Evolutionary conservation across 371 early-diverging fungal genomes (phyloP).

Genomic region (Blakeslea trispora): DNA sequence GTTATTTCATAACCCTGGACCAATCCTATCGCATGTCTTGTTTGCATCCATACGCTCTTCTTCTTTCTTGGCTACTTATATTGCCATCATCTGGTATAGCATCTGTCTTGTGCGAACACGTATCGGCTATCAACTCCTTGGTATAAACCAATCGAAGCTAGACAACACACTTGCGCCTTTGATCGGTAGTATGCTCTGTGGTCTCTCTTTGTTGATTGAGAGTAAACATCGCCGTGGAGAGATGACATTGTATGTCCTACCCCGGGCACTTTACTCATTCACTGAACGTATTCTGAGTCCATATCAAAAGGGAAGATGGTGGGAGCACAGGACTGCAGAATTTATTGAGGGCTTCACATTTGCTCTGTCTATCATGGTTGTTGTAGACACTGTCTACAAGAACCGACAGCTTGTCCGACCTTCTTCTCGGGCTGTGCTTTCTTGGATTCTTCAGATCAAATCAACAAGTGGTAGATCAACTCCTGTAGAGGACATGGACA

Average conservation of each 20-base stretch:
- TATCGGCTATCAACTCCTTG: slow-evolving; percentile 48
- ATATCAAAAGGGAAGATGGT: slow-evolving; percentile 38
- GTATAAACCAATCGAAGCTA: slow-evolving; percentile 28
- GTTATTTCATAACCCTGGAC: slow-evolving; percentile 36
- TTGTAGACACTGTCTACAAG: slow-evolving; percentile 48
- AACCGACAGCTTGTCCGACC: slow-evolving; percentile 51
- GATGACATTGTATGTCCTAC: slow-evolving; percentile 65
- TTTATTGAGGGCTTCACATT: slow-evolving; percentile 40
- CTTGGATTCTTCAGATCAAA: slow-evolving; percentile 50
- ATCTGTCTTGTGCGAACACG: slow-evolving; percentile 60
- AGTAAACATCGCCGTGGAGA: slow-evolving; percentile 62
- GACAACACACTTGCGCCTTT: slow-evolving; percentile 56
- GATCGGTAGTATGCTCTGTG: slow-evolving; percentile 60
- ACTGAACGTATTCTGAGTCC: slow-evolving; percentile 51
- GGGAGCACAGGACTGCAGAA: slow-evolving; percentile 35
- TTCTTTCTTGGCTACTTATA: slow-evolving; percentile 64
- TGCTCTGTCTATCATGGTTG: slow-evolving; percentile 39
- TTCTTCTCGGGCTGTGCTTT: slow-evolving; percentile 51
- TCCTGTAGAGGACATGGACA: neutral
- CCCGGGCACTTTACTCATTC: slow-evolving; percentile 58
- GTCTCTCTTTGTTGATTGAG: slow-evolving; percentile 62
- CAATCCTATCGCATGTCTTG: slow-evolving; percentile 42
- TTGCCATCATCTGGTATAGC: slow-evolving; percentile 60
- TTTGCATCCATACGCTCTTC: slow-evolving; percentile 56
- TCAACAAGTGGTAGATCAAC: slow-evolving; percentile 6